Conservation (phyloP, 192 early-diverging fungal genomes). For the Coemansia sp. region DNA sequence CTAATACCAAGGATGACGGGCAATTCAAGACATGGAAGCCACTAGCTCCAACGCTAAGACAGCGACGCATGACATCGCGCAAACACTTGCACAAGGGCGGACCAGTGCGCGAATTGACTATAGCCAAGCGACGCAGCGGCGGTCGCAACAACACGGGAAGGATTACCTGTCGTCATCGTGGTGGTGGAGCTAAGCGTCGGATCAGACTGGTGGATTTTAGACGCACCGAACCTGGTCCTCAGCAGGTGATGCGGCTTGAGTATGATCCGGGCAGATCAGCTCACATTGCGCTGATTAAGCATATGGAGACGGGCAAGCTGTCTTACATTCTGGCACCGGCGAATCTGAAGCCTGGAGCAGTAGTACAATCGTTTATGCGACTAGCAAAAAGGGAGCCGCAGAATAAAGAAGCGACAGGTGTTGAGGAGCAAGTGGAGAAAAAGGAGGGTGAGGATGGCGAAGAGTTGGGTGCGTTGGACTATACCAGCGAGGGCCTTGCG, state of each 20-base stretch:
- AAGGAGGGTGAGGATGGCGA: not conserved
- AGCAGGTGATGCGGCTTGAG: slow-evolving; percentile 86
- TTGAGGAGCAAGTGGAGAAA: not conserved
- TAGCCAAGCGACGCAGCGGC: slow-evolving; percentile 78
- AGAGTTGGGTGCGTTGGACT: slow-evolving; percentile 8
- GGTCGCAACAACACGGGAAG: slow-evolving; percentile 87
- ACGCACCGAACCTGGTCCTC: slow-evolving; percentile 69
- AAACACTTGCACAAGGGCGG: slow-evolving; percentile 87
- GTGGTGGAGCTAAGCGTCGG: slow-evolving; percentile 88
- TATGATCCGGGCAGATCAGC: slow-evolving; percentile 91
- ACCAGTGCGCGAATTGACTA: slow-evolving; percentile 72
- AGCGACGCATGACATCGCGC: slow-evolving; percentile 79
- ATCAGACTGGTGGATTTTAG: slow-evolving; percentile 86
- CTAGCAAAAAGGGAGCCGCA: slow-evolving; percentile 4
- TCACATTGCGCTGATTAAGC: slow-evolving; percentile 80
- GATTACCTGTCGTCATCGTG: slow-evolving; percentile 89
- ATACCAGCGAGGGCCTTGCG: slow-evolving; percentile 19
- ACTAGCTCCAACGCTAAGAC: slow-evolving; percentile 79
- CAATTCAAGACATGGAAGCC: slow-evolving; percentile 94
- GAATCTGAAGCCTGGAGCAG: slow-evolving; percentile 71
- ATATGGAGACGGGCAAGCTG: slow-evolving; percentile 71
- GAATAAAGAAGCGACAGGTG: slow-evolving; percentile 10
- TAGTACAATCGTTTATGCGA: slow-evolving; percentile 60
- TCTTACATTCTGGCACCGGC: slow-evolving; percentile 85
- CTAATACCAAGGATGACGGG: slow-evolving; percentile 53